phyloP scores from a whole-genome alignment of 805 yeast species.

The Kluyveromyces siamensis region DNA sequence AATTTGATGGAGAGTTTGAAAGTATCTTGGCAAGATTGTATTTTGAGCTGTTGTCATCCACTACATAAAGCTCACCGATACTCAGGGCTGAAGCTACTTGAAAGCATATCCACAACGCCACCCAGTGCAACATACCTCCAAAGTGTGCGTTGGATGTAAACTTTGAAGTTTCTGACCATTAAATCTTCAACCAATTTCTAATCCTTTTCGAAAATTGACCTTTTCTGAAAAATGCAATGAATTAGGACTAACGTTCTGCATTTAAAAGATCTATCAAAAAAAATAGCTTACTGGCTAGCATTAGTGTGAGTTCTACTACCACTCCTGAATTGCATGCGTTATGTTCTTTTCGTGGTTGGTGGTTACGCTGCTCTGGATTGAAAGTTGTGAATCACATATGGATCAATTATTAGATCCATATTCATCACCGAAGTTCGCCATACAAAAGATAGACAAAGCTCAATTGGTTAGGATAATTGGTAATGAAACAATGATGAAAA shows the following conservation, averaged over 20 bases:
- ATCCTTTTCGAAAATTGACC: not conserved
- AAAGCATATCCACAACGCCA: not conserved
- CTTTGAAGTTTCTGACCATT: no score
- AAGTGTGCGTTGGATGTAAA: not conserved
- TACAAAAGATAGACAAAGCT: not conserved
- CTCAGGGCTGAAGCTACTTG: not conserved
- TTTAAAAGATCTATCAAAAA: not conserved
- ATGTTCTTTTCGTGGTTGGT: not conserved
- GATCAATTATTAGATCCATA: not conserved
- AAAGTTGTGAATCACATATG: not conserved
- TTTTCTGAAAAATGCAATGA: not conserved
- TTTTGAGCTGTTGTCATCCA: slow-evolving; percentile 18
- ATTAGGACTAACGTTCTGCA: not conserved
- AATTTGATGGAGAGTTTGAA: not conserved
- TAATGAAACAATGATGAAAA: not conserved
- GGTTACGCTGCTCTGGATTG: not conserved
- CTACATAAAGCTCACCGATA: not conserved
- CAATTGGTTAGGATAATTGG: not conserved
- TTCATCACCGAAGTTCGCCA: not conserved
- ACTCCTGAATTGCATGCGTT: not conserved
- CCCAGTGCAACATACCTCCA: not conserved
- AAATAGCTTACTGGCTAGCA: not conserved
- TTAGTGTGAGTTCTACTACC: not conserved
- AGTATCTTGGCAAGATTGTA: slow-evolving; percentile 20
- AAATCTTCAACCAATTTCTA: not conserved